Percentiles rank a stretch among this genome's conserved stretches.
Conservation (phyloP, 1,139 yeast genomes). For the Kodamaea sp. region DNA sequence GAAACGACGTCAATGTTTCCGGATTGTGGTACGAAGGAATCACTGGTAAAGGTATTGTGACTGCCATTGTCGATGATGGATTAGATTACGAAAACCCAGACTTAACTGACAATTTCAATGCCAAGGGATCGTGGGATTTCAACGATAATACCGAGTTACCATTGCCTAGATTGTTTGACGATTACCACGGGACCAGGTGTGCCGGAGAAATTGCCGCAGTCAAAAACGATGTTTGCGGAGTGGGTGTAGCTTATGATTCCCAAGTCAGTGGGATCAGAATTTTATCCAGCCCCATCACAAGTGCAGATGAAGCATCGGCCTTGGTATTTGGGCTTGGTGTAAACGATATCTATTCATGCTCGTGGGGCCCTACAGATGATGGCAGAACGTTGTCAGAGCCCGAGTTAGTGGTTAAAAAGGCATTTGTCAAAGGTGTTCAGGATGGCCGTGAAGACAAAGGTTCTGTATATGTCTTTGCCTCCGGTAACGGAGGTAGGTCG, state of each 20-base stretch:
- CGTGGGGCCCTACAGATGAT: slow-evolving; percentile 98
- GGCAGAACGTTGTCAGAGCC: slow-evolving; percentile 89
- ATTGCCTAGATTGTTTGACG: slow-evolving; percentile 77
- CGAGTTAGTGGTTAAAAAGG: slow-evolving; percentile 71
- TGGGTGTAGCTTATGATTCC: slow-evolving; percentile 89
- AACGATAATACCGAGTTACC: slow-evolving; percentile 78
- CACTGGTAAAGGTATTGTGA: slow-evolving; percentile 79
- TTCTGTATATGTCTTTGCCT: slow-evolving; percentile 89
- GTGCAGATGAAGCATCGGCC: slow-evolving; percentile 91
- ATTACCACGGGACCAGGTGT: slow-evolving; percentile 95
- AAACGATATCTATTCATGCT: slow-evolving; percentile 93
- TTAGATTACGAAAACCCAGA: slow-evolving; percentile 79
- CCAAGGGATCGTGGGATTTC: slow-evolving; percentile 87
- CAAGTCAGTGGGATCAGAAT: slow-evolving; percentile 90
- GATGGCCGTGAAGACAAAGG: slow-evolving; percentile 85
- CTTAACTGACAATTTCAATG: slow-evolving; percentile 66
- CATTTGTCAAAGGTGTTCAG: slow-evolving; percentile 80
- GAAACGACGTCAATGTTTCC: slow-evolving; percentile 83
- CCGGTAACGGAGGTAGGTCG: slow-evolving; percentile 86
- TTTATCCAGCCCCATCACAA: slow-evolving; percentile 73
- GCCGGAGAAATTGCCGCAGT: slow-evolving; percentile 97
- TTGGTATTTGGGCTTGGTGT: slow-evolving; percentile 74
- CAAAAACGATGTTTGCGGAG: slow-evolving; percentile 85
- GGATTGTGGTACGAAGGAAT: slow-evolving; percentile 83
- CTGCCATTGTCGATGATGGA: slow-evolving; percentile 95